Percentiles rank a stretch among this genome's conserved stretches.
These are phyloP conservation scores for Aspergillus carlsbadensis DNA, from an alignment of 495 filamentous ascomycete species.

Conservation along the genomic window DNA sequence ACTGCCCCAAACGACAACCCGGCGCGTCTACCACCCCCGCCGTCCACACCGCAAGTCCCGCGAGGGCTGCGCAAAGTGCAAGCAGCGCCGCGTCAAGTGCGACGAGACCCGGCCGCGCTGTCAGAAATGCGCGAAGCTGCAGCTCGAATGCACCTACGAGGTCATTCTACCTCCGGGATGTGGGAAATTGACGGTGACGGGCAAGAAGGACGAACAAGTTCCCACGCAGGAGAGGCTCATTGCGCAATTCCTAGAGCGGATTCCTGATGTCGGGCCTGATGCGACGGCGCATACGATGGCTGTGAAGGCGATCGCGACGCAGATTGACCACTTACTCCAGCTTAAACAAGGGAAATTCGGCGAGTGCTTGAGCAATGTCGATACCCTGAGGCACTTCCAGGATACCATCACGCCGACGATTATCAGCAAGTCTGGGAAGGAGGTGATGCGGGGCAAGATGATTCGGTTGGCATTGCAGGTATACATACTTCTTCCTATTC, in stretches of 20 bases:
- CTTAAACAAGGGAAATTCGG: background rate
- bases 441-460: slow-evolving; percentile 33
- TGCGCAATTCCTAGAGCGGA: background rate
- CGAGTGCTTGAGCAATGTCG: slow-evolving; percentile 13
- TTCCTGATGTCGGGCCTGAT: slow-evolving; percentile 19
- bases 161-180: slow-evolving; percentile 3
- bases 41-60: slow-evolving; percentile 45
- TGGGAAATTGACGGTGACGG: background rate
- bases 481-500: background rate
- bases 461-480: slow-evolving; percentile 41
- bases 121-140: slow-evolving; percentile 40
- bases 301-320: slow-evolving; percentile 22
- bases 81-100: slow-evolving; percentile 50
- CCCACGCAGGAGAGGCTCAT: slow-evolving; percentile 17
- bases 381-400: slow-evolving; percentile 39
- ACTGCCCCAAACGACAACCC: slow-evolving; percentile 13
- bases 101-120: slow-evolving; percentile 48
- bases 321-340: slow-evolving; percentile 27
- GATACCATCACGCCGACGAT: slow-evolving; percentile 25
- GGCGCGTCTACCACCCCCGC: slow-evolving; percentile 30
- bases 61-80: slow-evolving; percentile 47
- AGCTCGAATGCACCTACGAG: slow-evolving; percentile 40
- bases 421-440: slow-evolving; percentile 18
- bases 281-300: slow-evolving; percentile 26
- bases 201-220: slow-evolving; percentile 14